phyloP scores from a whole-genome alignment of 768 basidiomycete species.

The Psilocybe sp. region DNA sequence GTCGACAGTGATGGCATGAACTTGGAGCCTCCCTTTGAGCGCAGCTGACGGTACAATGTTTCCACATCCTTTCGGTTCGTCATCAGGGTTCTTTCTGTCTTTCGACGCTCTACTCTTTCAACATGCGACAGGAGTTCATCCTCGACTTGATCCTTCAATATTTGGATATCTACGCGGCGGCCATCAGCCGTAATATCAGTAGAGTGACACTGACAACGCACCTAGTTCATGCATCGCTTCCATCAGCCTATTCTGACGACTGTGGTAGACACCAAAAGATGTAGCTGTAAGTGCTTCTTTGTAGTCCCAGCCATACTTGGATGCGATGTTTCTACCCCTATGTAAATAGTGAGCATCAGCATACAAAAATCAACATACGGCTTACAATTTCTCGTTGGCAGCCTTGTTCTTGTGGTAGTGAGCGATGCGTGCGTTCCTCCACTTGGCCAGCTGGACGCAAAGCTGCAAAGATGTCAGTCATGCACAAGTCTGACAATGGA shows the following conservation, averaged over 20 bases:
- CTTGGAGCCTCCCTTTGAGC: slow-evolving; percentile 24
- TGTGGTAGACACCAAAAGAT: slow-evolving; percentile 36
- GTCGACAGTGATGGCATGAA: slow-evolving; percentile 43
- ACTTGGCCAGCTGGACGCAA: slow-evolving; percentile 18
- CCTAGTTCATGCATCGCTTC: slow-evolving; percentile 38
- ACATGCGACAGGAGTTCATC: slow-evolving; percentile 19
- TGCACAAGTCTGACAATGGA: not conserved
- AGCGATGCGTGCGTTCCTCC: slow-evolving; percentile 13
- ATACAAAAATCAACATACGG: slow-evolving; percentile 1
- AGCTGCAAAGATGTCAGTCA: slow-evolving; percentile 14
- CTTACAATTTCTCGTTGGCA: slow-evolving; percentile 15
- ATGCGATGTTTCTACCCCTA: slow-evolving; percentile 35
- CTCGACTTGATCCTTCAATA: slow-evolving; percentile 21
- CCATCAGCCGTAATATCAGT: not conserved
- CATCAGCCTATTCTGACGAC: slow-evolving; percentile 32
- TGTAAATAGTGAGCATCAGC: not conserved
- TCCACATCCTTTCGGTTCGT: slow-evolving; percentile 34
- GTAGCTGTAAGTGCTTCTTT: slow-evolving; percentile 38
- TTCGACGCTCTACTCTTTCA: slow-evolving; percentile 19
- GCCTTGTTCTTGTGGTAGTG: slow-evolving; percentile 6
- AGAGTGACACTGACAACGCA: slow-evolving; percentile 25
- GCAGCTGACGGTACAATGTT: slow-evolving; percentile 43
- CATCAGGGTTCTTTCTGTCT: slow-evolving; percentile 18
- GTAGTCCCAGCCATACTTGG: slow-evolving; percentile 38
- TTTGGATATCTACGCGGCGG: slow-evolving; percentile 20